These are phyloP conservation scores for Globisporangium paddicum DNA, from an alignment of 352 stramenopile genomes.

Conservation along the genomic window DNA sequence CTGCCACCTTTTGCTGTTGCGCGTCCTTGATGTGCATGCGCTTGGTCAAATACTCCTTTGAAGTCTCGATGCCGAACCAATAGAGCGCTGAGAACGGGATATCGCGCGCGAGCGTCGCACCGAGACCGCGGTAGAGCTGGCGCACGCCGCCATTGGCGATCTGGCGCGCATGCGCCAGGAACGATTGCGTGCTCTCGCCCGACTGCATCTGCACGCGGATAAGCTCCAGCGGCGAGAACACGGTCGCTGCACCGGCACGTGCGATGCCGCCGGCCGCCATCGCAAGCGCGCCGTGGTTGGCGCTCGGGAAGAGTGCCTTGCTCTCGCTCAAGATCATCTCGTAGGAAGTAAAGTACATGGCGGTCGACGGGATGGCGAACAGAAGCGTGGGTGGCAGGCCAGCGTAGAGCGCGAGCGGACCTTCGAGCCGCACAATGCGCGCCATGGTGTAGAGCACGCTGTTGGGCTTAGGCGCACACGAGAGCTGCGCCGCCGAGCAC, in stretches of 20 bases:
- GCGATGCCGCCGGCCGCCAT: conserved; percentile 51
- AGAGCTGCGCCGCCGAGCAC: conserved; percentile 45
- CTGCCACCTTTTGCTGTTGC: conserved; percentile 28
- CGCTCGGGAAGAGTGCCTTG: conserved; percentile 31
- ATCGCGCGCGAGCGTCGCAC: conserved; percentile 89
- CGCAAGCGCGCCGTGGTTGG: conserved; percentile 33
- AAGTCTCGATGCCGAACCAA: conserved; percentile 89
- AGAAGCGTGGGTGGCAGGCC: conserved; percentile 88
- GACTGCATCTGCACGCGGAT: conserved; percentile 87
- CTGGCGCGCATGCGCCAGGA: conserved; percentile 33
- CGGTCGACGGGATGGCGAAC: conserved; percentile 91
- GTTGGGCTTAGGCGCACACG: conserved; percentile 24
- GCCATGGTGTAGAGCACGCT: conserved; percentile 64
- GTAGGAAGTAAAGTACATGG: conserved; percentile 94
- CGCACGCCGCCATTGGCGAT: conserved; percentile 36
- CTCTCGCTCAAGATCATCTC: conserved; percentile 58
- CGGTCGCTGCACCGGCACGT: conserved; percentile 45
- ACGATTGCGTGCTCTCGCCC: conserved; percentile 44
- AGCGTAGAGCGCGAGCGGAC: conserved; percentile 61
- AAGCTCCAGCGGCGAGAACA: conserved; percentile 85
- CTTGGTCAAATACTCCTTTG: conserved; percentile 44
- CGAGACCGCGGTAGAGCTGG: conserved; percentile 67
- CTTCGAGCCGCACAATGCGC: conserved; percentile 58
- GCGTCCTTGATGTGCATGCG: conserved; percentile 23
- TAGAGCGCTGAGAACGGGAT: conserved; percentile 95